Evolutionary conservation across 73 alveolate species (phyloP), one percentile per base, ranked within the genome.

Genomic region (Effrenium voratum): DNA sequence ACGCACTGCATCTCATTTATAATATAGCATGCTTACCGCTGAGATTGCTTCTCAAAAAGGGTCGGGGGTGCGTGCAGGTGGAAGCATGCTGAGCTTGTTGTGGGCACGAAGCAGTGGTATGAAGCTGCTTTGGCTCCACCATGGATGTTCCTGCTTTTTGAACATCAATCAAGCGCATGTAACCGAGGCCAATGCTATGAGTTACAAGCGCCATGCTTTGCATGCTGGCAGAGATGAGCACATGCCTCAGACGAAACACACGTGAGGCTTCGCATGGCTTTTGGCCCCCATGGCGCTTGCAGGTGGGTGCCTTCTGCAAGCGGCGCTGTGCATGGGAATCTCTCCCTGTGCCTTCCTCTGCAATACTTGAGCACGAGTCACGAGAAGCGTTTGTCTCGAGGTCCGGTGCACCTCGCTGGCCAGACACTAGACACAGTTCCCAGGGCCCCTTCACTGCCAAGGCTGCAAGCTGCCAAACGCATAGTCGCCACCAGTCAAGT

Each of bases 51-150:
- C 40, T 28, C 34, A 8, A 16, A 19, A 16, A 16, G 77, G 75
- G 77, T 10, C 19, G 2, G n/a, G 47, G 16, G 40, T 59, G 28
- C 36, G 16, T 10, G 70, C 60, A 85, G 95, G 52, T 87, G 80
- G 70, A 70, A 76, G 41, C 80, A 87, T 32, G 57, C 95, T 15
- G 95, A 87, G 52, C 28, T 87, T 15, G 95, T 87, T 47, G 95
- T 87, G 32, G 95, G 95, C 30, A 63, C 95, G 24, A 36, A 85
- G 40, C 41, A 50, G 40, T 87, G 95, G 95, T 87, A 87, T 38
- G 45, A 87, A 81, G 94, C 94, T 6, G 13, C 36, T 30, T 36
- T 34, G 0, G 75, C 15, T 0, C 32, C 12, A 2, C 0, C 12
- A 28, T 28, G 66, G 6, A 77, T 38, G 24, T 15, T 24, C 46